phyloP scores from a whole-genome alignment of 352 stramenopile genomes.

The Aphanomyces astaci region DNA sequence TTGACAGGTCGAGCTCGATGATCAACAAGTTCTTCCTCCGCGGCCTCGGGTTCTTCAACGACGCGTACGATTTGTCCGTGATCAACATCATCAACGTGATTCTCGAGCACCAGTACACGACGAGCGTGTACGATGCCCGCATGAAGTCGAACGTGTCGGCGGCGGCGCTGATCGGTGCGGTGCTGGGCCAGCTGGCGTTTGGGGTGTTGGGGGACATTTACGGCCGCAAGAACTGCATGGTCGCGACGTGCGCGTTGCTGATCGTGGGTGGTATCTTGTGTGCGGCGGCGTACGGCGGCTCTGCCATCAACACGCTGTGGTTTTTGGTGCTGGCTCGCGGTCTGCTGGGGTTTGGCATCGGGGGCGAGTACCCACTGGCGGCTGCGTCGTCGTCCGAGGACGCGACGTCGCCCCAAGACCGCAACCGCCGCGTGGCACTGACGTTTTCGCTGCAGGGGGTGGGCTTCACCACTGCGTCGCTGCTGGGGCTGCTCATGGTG shows the following conservation, averaged over 20 bases:
- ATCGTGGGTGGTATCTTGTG: slow-evolving; percentile 25
- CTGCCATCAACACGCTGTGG: slow-evolving; percentile 18
- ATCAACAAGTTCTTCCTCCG: slow-evolving; percentile 62
- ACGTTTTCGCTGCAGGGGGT: slow-evolving; percentile 27
- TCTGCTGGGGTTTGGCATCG: slow-evolving; percentile 26
- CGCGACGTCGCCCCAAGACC: slow-evolving; percentile 8
- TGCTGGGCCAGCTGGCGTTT: slow-evolving; percentile 23
- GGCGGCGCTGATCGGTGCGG: slow-evolving; percentile 22
- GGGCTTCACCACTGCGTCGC: slow-evolving; percentile 15
- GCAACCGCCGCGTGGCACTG: slow-evolving; percentile 24
- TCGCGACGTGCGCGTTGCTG: slow-evolving; percentile 25
- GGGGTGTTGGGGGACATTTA: slow-evolving; percentile 23
- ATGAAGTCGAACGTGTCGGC: slow-evolving; percentile 25
- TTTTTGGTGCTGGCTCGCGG: slow-evolving; percentile 23
- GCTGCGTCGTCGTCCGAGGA: slow-evolving; percentile 25
- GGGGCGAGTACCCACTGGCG: slow-evolving; percentile 25
- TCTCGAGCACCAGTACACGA: slow-evolving; percentile 54
- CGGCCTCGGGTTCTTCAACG: slow-evolving; percentile 69
- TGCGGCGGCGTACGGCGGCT: slow-evolving; percentile 23
- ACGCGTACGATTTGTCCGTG: slow-evolving; percentile 69
- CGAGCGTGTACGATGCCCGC: background rate
- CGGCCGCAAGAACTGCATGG: slow-evolving; percentile 25
- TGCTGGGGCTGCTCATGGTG: slow-evolving; percentile 23
- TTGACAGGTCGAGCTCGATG: too few species aligned
- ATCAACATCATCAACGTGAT: slow-evolving; percentile 78